Base-by-base conservation (phyloP, 257 asterid species). In the Scutellaria baicalensis region DNA sequence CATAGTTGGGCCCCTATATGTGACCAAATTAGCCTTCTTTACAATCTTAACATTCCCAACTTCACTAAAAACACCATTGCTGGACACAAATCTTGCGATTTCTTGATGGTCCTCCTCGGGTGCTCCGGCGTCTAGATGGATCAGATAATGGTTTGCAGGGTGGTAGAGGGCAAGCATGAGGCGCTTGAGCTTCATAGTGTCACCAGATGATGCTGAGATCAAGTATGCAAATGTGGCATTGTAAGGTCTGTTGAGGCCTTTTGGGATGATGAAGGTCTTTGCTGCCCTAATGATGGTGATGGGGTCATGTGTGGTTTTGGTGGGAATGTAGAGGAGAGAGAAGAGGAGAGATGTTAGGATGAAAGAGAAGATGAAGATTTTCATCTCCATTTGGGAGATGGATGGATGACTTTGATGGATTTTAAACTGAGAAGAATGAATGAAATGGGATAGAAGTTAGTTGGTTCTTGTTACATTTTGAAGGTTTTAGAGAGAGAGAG, bases 1-100 rank as follows among this genome's bases (percentile, higher is more conserved):
- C 98, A 92, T 90, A 4, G 98, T 92, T 31, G 98, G 98, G 5
- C 98, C 97, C 77, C 96, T 80, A 33, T 92, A 92, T 7, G 95
- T 92, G 0, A 92, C 96, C 79, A 92, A 59, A 70, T 83, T 92
- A 2, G 84, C 83, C 79, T 86, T 88, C 16, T 79, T 78, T 43
- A 88, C 96, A 16, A 90, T 61, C 97, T 95, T 88, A 16, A 92
- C 95, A 62, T 92, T 92, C 40, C 91, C 91, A 44, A 88, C 76
- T 54, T 83, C 78, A n/a, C 47, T 75, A 58, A 92, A 92, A 1
- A 84, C 85, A 0, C 54, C 65, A 2, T 89, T 84, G 6, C 74
- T 69, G 3, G 86, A 79, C 27, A 92, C 93, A 40, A 88, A 90
- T 68, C 93, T 80, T 0, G 89, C 87, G 0, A 88, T 73, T 58